Conservation (phyloP, 345 rosid genomes). For the Eucalyptus cloeziana region DNA sequence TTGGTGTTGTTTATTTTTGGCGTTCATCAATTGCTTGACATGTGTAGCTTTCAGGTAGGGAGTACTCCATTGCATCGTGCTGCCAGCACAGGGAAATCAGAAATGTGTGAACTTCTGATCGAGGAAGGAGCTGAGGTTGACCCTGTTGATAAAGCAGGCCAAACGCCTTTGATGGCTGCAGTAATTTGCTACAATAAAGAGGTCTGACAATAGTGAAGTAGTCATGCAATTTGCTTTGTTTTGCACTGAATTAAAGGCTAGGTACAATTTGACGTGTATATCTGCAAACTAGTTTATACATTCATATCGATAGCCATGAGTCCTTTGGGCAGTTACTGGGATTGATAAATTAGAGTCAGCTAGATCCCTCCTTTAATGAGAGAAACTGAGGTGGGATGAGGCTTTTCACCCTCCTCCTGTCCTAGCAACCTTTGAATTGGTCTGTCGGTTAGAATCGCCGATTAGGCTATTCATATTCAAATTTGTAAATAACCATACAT, state of each 20-base stretch:
- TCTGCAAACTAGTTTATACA: not conserved
- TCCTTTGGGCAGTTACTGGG: not conserved
- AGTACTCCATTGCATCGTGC: slow-evolving; percentile 87
- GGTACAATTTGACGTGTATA: not conserved
- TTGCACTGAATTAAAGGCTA: not conserved
- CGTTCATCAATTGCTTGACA: not conserved
- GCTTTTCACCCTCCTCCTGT: not conserved
- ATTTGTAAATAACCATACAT: not conserved
- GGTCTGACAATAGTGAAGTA: slow-evolving; percentile 9
- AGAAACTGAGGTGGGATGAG: not conserved
- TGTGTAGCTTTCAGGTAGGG: slow-evolving; percentile 44
- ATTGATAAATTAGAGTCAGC: not conserved
- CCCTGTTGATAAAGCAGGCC: slow-evolving; percentile 64
- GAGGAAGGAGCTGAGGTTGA: slow-evolving; percentile 96
- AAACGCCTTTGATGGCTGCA: slow-evolving; percentile 83
- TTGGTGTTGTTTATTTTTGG: not conserved
- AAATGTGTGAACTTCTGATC: slow-evolving; percentile 57
- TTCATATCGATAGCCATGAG: not conserved
- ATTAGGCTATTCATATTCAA: not conserved
- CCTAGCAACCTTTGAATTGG: not conserved
- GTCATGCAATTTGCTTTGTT: not conserved
- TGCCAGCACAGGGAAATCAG: slow-evolving; percentile 71
- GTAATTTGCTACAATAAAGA: slow-evolving; percentile 61
- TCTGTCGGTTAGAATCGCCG: not conserved
- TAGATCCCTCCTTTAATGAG: not conserved